Evolutionary conservation across 2,329 filamentous ascomycete species (phyloP).

Genomic region (Stemphylium vesicarium): DNA sequence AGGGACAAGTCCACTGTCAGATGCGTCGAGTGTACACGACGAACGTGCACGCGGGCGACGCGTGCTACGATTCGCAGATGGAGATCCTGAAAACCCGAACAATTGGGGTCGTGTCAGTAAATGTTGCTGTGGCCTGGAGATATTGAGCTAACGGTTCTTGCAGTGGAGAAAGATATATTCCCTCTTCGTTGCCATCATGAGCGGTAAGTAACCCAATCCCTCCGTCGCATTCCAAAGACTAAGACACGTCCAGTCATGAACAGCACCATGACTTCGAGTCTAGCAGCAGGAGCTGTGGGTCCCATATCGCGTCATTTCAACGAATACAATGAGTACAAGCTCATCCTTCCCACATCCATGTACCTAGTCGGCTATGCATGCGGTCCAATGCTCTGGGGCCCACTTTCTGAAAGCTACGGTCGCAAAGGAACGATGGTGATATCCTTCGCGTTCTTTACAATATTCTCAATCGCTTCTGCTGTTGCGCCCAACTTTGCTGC

Average conservation of each 20-base stretch:
- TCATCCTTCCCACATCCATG: constrained; percentile 58
- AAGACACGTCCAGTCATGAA: constrained; percentile 57
- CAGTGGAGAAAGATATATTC: constrained; percentile 63
- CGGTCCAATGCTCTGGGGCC: constrained; percentile 54
- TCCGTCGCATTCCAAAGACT: not conserved
- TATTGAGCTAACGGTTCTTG: not conserved
- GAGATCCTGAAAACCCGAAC: constrained; percentile 52
- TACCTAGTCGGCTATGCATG: constrained; percentile 58
- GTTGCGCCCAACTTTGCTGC: constrained; percentile 53
- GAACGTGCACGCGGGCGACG: constrained; percentile 19
- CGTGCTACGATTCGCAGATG: constrained; percentile 48
- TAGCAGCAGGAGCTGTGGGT: constrained; percentile 68
- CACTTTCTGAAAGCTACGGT: constrained; percentile 54
- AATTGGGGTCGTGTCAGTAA: constrained; percentile 48
- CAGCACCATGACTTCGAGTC: constrained; percentile 67
- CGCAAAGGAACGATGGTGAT: constrained; percentile 56
- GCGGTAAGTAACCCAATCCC: constrained; percentile 51
- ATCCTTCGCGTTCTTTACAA: constrained; percentile 57
- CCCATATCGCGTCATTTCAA: constrained; percentile 65
- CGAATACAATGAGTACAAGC: constrained; percentile 54
- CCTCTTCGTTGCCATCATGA: constrained; percentile 60
- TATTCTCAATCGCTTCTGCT: constrained; percentile 55
- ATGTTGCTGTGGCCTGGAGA: not conserved
- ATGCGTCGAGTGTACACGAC: constrained; percentile 4
- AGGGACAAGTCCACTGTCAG: constrained; percentile 18